phyloP scores from a whole-genome alignment of 225 moss, liverwort and hornwort species.

The Sphagnum contortum region DNA sequence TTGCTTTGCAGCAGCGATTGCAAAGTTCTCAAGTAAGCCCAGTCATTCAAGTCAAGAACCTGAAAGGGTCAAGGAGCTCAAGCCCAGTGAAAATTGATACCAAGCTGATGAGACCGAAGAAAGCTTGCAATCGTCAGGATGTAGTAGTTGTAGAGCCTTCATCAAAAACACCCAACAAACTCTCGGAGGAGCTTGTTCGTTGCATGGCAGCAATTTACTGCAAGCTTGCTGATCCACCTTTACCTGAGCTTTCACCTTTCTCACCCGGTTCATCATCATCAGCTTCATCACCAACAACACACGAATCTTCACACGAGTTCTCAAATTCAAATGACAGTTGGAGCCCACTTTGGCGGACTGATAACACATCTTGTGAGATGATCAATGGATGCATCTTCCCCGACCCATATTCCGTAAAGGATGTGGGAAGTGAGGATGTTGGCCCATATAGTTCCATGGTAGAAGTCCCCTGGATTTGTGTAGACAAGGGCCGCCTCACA shows the following conservation, averaged over 20 bases:
- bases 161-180: constrained; percentile 49
- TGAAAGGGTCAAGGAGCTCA: no score
- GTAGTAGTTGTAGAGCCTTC: constrained; percentile 24
- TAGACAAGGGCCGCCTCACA: constrained; percentile 74
- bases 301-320: constrained; percentile 29
- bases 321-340: constrained; percentile 21
- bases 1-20: no score
- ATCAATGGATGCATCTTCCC: constrained; percentile 9
- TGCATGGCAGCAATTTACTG: constrained; percentile 93
- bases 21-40: no score
- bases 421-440: constrained; percentile 21
- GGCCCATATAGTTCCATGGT: constrained; percentile 64
- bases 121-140: no score
- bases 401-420: constrained; percentile 26
- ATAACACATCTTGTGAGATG: constrained; percentile 24
- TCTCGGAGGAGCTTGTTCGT: constrained; percentile 76
- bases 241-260: constrained; percentile 19
- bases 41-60: no score
- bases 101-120: no score
- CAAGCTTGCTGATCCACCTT: constrained; percentile 79
- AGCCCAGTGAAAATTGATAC: no score
- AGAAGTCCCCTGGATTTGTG: constrained; percentile 95
- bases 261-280: constrained; percentile 38
- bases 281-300: constrained; percentile 33
- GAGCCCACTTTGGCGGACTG: constrained; percentile 55